Base-by-base conservation (phyloP, 768 basidiomycete genomes). In the Mycena pura region DNA sequence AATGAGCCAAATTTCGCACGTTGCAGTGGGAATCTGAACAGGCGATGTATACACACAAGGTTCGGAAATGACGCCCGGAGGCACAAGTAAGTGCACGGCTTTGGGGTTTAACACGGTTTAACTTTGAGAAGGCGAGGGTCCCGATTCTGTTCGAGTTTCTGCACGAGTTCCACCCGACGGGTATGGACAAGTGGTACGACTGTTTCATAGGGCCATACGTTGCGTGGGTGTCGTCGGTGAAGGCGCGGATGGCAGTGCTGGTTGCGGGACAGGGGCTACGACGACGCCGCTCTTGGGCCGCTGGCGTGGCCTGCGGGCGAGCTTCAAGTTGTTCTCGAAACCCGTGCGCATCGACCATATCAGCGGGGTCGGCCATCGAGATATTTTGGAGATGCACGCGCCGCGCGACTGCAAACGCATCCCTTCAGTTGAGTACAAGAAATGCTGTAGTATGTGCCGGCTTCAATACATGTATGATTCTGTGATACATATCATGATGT, bases 261-360 rank as follows among this genome's bases (percentile, higher is more conserved):
- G 36, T 54, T 28, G 60, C 53, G 19, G 60, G 50, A 24, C 11
- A 25, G 2, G 60, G 60, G n/a, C n/a, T n/a, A n/a, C n/a, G n/a
- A n/a, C n/a, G n/a, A n/a, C 17, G 17, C 24, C 2, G 46, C 31
- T 8, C 38, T 39, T 19, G 43, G 50, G 14, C 24, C 38, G 5
- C n/a, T 50, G 53, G 47, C 31, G 38, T n/a, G 60, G 56, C 29
- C 47, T 62, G 14, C 55, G 61, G 28, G 61, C 55, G 29, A 51
- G 25, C 6, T n/a, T n/a, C n/a, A n/a, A n/a, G n/a, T 43, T 38
- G 6, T 11, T 45, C 7, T 0, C 15, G 3, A 39, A 51, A 15
- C n/a, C 34, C 5, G 43, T 38, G 8, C 13, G 47, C 36, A 43
- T 57, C 3, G 7, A 56, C 21, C 38, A 28, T 22, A 13, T 62